Percentiles rank a stretch among this genome's conserved stretches.
Evolutionary conservation across 2,329 filamentous ascomycete genomes (phyloP).

Genomic region (Aureobasidium leucospermi): DNA sequence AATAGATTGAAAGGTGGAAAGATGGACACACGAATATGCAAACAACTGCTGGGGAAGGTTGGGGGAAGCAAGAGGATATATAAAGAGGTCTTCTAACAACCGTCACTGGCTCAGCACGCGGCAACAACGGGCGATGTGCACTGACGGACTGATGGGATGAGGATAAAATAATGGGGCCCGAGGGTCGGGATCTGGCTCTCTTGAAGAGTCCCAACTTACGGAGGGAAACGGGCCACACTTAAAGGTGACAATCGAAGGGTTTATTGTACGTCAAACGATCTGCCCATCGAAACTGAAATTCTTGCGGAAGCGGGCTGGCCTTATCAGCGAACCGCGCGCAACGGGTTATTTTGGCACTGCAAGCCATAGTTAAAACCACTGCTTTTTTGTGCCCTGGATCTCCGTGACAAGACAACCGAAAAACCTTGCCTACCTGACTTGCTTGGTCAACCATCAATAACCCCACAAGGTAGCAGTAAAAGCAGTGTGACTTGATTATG

Average conservation of each 20-base stretch:
- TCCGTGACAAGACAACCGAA: neutral
- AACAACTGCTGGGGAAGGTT: conserved; percentile 5
- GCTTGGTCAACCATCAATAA: neutral
- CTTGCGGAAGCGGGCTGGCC: neutral
- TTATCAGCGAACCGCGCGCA: conserved; percentile 12
- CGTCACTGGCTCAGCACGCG: conserved; percentile 14
- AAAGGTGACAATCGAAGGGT: conserved; percentile 4
- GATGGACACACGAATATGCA: conserved; percentile 5
- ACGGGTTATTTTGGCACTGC: neutral
- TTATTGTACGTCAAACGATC: conserved; percentile 18
- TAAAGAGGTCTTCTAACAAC: conserved; percentile 10
- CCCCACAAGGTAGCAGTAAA: neutral
- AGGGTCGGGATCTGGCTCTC: conserved; percentile 10
- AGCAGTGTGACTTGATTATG: neutral
- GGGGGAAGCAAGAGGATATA: conserved; percentile 12
- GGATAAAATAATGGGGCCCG: conserved; percentile 8
- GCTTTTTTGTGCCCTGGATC: neutral
- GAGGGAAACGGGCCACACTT: conserved; percentile 15
- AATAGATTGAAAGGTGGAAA: neutral
- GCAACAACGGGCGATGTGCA: conserved; percentile 12
- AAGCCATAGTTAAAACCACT: neutral
- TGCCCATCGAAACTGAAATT: conserved; percentile 15
- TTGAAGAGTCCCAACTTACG: conserved; percentile 13
- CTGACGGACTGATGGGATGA: conserved; percentile 13
- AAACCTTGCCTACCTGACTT: conserved; percentile 5